Evolutionary conservation across 1,284 basidiomycete species (phyloP).

Genomic region (Xerocomus minutiporus): DNA sequence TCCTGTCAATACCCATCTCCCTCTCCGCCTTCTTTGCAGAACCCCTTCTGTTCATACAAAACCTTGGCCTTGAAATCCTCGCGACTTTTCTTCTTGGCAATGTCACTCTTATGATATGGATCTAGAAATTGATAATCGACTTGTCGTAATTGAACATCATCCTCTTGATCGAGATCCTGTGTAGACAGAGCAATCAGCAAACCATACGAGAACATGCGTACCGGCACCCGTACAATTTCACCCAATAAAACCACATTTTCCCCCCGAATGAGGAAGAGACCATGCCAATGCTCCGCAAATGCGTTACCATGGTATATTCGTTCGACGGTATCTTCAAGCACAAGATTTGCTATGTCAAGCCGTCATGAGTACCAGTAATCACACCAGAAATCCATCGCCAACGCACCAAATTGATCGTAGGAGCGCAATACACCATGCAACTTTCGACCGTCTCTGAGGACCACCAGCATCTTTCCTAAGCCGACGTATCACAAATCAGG

Average conservation of each 20-base stretch:
- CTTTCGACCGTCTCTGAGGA: constrained; percentile 94
- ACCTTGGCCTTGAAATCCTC: constrained; percentile 74
- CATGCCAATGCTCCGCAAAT: constrained; percentile 82
- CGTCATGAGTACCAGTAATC: constrained; percentile 5
- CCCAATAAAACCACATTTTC: constrained; percentile 98
- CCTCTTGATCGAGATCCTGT: constrained; percentile 91
- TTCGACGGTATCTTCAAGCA: constrained; percentile 87
- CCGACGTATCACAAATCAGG: constrained; percentile 26
- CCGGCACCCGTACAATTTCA: constrained; percentile 76
- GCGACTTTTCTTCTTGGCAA: constrained; percentile 60
- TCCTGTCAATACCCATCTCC: constrained; percentile 76
- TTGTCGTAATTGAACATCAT: constrained; percentile 76
- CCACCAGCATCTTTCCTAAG: constrained; percentile 96
- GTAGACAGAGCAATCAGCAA: constrained; percentile 5
- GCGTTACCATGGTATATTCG: constrained; percentile 77
- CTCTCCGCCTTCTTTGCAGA: constrained; percentile 85
- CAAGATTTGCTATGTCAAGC: constrained; percentile 73
- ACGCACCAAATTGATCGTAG: constrained; percentile 97
- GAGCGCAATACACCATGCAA: constrained; percentile 93
- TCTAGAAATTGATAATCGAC: constrained; percentile 70
- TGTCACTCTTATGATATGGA: constrained; percentile 68
- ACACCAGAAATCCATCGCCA: neutral
- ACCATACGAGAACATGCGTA: constrained; percentile 6
- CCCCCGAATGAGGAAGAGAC: constrained; percentile 91
- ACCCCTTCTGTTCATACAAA: constrained; percentile 74